Percentiles rank a stretch among this genome's conserved stretches.
These are phyloP conservation scores for Elongisporangium anandrum DNA, from an alignment of 352 stramenopile species.

Conservation along the genomic window DNA sequence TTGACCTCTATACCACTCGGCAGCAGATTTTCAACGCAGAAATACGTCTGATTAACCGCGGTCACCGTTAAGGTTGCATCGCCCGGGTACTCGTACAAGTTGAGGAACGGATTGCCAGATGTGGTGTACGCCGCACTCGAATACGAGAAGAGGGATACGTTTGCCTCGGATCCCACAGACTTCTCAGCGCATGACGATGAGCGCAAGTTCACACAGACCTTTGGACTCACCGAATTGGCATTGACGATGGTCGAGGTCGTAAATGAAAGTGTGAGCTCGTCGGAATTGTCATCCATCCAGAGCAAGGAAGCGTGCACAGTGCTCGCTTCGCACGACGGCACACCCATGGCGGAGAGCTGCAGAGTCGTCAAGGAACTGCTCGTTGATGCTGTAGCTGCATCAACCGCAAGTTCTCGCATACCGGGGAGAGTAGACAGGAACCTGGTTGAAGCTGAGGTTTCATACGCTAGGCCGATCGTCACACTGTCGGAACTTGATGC, in stretches of 20 bases:
- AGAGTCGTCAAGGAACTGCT: conserved; percentile 35
- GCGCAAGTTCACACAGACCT: conserved; percentile 67
- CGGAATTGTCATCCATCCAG: conserved; percentile 67
- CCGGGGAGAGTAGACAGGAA: conserved; percentile 26
- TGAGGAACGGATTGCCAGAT: conserved; percentile 74
- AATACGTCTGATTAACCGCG: conserved; percentile 63
- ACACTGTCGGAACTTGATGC: conserved; percentile 29
- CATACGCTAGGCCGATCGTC: conserved; percentile 50
- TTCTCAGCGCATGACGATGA: conserved; percentile 45
- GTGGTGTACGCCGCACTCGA: conserved; percentile 56
- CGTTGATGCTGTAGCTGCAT: conserved; percentile 13
- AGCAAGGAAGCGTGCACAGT: conserved; percentile 66
- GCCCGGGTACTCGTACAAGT: conserved; percentile 55
- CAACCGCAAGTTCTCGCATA: conserved; percentile 41
- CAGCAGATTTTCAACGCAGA: conserved; percentile 66
- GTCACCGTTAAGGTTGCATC: conserved; percentile 42
- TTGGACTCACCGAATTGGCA: conserved; percentile 48
- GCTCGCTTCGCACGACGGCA: conserved; percentile 33
- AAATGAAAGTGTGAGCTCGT: conserved; percentile 70
- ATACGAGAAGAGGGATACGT: conserved; percentile 37
- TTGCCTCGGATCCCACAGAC: conserved; percentile 34
- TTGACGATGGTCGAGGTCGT: conserved; percentile 70
- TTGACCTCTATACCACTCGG: conserved; percentile 56
- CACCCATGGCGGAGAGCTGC: conserved; percentile 54
- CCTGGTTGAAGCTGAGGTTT: conserved; percentile 25